Evolutionary conservation across 1,139 yeast genomes (phyloP).

Genomic region (Pichia sp.): DNA sequence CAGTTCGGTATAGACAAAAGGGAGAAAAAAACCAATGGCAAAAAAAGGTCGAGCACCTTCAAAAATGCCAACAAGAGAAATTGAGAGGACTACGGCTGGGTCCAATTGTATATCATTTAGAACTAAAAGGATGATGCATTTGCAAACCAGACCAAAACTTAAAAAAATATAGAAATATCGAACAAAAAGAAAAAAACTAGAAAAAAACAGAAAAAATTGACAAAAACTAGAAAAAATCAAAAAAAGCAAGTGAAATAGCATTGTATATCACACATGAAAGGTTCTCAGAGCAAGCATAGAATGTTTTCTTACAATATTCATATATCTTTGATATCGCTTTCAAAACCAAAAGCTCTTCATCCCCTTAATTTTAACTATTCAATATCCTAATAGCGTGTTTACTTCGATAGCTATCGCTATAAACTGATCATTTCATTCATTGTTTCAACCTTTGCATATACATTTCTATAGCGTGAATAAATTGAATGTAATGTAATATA

Average conservation of each 20-base stretch:
- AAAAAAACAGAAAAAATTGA: background rate
- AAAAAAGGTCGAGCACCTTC: conserved; percentile 6
- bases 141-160: background rate
- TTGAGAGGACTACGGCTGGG: background rate
- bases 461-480: background rate
- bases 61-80: conserved; percentile 1
- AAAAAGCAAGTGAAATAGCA: background rate
- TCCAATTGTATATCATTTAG: too few species aligned
- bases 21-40: background rate
- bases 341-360: background rate
- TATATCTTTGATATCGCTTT: background rate
- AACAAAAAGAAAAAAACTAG: background rate
- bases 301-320: background rate
- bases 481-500: background rate
- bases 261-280: background rate
- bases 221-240: background rate
- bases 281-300: background rate
- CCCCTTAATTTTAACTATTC: background rate
- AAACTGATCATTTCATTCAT: background rate
- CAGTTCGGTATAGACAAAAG: conserved; percentile 7
- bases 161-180: background rate
- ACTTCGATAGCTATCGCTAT: background rate
- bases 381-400: background rate
- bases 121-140: too few species aligned
- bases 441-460: background rate